phyloP scores from a whole-genome alignment of 805 yeast genomes.

The Myxozyma geophila region DNA sequence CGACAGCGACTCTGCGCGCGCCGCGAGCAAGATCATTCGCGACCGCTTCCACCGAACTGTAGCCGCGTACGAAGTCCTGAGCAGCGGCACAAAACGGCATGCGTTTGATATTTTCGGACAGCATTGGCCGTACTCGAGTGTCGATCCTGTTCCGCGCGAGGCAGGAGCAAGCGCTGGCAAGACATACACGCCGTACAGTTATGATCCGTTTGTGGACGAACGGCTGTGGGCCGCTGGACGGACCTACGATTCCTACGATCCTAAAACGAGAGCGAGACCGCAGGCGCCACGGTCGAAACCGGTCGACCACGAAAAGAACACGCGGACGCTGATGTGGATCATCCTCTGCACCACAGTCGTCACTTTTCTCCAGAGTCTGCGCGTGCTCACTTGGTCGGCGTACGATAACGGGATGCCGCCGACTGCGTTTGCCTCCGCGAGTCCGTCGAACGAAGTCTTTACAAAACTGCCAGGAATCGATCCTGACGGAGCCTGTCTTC shows the following conservation, averaged over 20 bases:
- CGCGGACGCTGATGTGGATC: slow-evolving; percentile 30
- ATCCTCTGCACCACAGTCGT: slow-evolving; percentile 14
- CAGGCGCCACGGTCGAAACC: slow-evolving; percentile 22
- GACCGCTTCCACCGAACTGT: slow-evolving; percentile 61
- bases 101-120: slow-evolving; percentile 54
- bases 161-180: neutral
- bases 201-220: slow-evolving; percentile 22
- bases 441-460: slow-evolving; percentile 8
- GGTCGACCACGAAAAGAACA: slow-evolving; percentile 30
- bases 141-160: slow-evolving; percentile 14
- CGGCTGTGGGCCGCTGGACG: slow-evolving; percentile 31
- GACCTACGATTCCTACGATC: slow-evolving; percentile 1
- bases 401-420: slow-evolving; percentile 18
- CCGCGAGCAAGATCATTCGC: slow-evolving; percentile 28
- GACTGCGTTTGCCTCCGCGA: slow-evolving; percentile 3
- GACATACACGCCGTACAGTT: slow-evolving; percentile 11
- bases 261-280: slow-evolving; percentile 4
- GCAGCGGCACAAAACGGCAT: slow-evolving; percentile 51
- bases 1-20: slow-evolving; percentile 43
- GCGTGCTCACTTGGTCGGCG: slow-evolving; percentile 28
- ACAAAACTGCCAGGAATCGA: slow-evolving; percentile 13
- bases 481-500: slow-evolving; percentile 21
- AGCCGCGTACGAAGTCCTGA: slow-evolving; percentile 63
- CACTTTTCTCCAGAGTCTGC: slow-evolving; percentile 27
- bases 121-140: slow-evolving; percentile 33